phyloP scores from a whole-genome alignment of 2,329 filamentous ascomycete species.

The Sarocladium oryzae region DNA sequence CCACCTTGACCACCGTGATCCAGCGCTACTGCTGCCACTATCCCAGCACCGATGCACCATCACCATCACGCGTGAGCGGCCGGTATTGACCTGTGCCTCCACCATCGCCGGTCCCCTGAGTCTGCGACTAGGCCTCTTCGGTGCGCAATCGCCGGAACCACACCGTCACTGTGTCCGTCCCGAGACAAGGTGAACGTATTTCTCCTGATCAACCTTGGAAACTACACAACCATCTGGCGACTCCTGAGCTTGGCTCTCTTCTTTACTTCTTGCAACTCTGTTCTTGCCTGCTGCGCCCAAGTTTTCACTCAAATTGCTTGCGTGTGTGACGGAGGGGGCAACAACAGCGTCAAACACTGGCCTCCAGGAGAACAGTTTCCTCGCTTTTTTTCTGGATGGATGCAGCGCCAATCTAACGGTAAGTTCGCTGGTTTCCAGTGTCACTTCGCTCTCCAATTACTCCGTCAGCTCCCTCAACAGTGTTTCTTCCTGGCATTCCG shows the following conservation, averaged over 20 bases:
- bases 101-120: constrained; percentile 8
- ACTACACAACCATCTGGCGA: too few species aligned
- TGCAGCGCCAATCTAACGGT: background rate
- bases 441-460: too few species aligned
- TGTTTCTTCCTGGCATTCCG: too few species aligned
- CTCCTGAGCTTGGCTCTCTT: background rate
- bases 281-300: background rate
- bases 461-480: too few species aligned
- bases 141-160: constrained; percentile 8
- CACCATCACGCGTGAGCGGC: background rate
- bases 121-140: constrained; percentile 6
- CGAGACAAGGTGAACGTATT: constrained; percentile 8
- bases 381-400: background rate
- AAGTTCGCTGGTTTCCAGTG: background rate
- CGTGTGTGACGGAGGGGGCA: background rate
- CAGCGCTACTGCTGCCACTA: constrained; percentile 6
- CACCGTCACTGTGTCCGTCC: constrained; percentile 6
- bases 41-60: constrained; percentile 4
- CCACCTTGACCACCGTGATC: constrained; percentile 2
- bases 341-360: background rate
- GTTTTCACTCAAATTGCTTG: background rate
- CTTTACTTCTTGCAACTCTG: constrained; percentile 6
- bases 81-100: constrained; percentile 1
- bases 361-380: background rate
- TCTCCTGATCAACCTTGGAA: background rate